These are phyloP conservation scores for Macroventuria anomochaeta DNA, from an alignment of 2,329 filamentous ascomycete species.

Conservation along the genomic window DNA sequence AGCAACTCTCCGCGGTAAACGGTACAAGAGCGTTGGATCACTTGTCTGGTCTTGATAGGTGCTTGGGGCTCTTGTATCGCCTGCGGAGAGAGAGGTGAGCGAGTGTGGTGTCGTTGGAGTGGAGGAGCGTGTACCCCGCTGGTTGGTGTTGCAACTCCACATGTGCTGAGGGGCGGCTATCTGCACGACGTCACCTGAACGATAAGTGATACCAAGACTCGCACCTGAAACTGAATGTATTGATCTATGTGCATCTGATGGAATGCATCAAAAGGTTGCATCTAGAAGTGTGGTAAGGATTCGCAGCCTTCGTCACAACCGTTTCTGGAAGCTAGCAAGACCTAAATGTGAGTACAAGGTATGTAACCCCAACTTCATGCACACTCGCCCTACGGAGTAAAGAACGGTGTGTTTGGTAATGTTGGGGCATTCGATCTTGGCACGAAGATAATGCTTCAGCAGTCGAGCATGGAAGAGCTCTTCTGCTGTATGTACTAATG, in stretches of 20 bases:
- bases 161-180: constrained; percentile 6
- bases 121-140: constrained; percentile 24
- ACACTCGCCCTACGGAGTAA: constrained; percentile 61
- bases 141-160: constrained; percentile 5
- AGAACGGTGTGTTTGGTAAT: constrained; percentile 72
- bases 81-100: constrained; percentile 30
- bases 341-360: constrained; percentile 21
- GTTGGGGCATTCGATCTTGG: constrained; percentile 63
- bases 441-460: constrained; percentile 73
- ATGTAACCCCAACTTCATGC: constrained; percentile 70
- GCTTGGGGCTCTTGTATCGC: constrained; percentile 38
- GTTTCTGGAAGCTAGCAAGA: constrained; percentile 1
- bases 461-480: constrained; percentile 64
- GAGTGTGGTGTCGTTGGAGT: constrained; percentile 9
- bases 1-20: constrained; percentile 25
- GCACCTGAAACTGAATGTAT: constrained; percentile 13
- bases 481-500: constrained; percentile 77
- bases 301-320: not conserved
- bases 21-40: constrained; percentile 32
- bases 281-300: not conserved
- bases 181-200: constrained; percentile 24
- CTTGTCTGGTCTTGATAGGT: constrained; percentile 21
- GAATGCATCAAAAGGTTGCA: not conserved
- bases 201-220: not conserved
- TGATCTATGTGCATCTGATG: constrained; percentile 13